These are phyloP conservation scores for Ogataea glucozyma DNA, from an alignment of 805 yeast genomes.

Conservation along the genomic window DNA sequence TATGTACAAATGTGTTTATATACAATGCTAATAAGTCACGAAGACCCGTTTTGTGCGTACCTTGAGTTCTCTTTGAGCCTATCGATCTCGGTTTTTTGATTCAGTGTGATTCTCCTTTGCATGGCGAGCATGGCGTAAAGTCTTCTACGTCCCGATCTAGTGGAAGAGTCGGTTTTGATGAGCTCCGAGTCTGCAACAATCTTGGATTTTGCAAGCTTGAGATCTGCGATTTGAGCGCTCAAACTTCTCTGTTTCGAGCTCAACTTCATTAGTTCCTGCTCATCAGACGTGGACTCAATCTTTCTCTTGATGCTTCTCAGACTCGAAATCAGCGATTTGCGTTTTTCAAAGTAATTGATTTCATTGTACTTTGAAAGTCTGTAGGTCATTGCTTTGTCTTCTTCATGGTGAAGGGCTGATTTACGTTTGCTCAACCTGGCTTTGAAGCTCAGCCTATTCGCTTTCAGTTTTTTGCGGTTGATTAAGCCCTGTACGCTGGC, in stretches of 20 bases:
- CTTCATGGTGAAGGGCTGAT: background rate
- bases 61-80: background rate
- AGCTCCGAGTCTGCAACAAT: background rate
- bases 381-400: background rate
- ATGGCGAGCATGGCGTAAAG: constrained; percentile 1
- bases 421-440: too few relatives aligned
- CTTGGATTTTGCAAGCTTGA: background rate
- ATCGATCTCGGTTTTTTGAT: background rate
- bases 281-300: background rate
- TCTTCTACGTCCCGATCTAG: background rate
- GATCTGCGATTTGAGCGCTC: constrained; percentile 1
- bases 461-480: background rate
- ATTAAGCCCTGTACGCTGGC: background rate
- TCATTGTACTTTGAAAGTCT: background rate
- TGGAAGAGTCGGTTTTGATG: background rate
- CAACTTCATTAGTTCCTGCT: background rate
- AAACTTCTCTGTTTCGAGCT: background rate
- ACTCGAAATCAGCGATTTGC: background rate
- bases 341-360: background rate
- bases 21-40: background rate
- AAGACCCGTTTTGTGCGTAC: background rate
- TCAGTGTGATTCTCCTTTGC: background rate
- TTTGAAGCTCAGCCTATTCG: background rate
- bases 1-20: constrained; percentile 3
- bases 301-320: background rate